Evolutionary conservation across 2,329 filamentous ascomycete species (phyloP).

Genomic region (Akanthomyces lecanii): DNA sequence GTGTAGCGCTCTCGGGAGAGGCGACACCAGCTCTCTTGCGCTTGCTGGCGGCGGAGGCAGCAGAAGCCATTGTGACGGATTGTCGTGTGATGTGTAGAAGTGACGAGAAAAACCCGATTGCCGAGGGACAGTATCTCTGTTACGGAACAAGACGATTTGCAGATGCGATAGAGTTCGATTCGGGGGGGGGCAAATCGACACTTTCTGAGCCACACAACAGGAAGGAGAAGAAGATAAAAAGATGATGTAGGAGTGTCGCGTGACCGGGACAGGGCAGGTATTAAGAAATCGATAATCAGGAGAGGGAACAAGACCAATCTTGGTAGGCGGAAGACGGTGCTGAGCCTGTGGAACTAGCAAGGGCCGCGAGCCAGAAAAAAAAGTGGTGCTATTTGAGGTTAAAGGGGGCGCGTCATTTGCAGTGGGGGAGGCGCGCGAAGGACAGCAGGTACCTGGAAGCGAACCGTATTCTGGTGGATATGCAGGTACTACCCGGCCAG

Average conservation of each 20-base stretch:
- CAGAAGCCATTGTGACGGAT: conserved; percentile 52
- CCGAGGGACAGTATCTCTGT: neutral
- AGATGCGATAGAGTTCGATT: neutral
- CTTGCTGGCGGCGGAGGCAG: conserved; percentile 58
- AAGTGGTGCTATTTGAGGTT: conserved; percentile 12
- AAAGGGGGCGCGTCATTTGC: conserved; percentile 14
- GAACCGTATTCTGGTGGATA: neutral
- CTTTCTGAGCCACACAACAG: neutral
- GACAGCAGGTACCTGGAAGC: neutral
- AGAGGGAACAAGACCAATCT: conserved; percentile 8
- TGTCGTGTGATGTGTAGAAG: conserved; percentile 5
- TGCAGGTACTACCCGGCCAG: neutral
- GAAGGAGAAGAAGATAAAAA: neutral
- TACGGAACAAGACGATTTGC: neutral
- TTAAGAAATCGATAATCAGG: conserved; percentile 12
- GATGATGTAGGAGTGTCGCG: conserved; percentile 11
- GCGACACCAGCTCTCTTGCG: conserved; percentile 69
- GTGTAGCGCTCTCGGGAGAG: conserved; percentile 53
- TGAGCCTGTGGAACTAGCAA: conserved; percentile 7
- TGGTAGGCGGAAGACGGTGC: neutral
- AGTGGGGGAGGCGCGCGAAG: neutral
- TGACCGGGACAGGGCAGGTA: conserved; percentile 9
- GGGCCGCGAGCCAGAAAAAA: conserved; percentile 13
- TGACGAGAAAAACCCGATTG: neutral
- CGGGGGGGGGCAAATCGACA: neutral